Evolutionary conservation across 1,139 yeast genomes (phyloP).

Genomic region (Debaryomyces nepalensis): DNA sequence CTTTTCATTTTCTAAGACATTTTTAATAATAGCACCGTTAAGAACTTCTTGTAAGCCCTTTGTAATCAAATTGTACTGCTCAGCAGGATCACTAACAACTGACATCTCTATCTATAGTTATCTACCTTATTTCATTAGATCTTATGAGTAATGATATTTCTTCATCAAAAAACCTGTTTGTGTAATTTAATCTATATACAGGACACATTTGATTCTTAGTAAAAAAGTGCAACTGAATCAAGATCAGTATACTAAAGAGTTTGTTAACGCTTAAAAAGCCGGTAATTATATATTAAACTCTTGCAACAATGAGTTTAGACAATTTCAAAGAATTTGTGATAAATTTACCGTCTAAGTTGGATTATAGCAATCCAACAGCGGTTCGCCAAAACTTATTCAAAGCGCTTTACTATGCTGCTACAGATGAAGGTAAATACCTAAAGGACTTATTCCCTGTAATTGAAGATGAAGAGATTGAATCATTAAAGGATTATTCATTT

Average conservation of each 20-base stretch:
- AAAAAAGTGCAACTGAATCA: not conserved
- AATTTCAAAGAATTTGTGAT: conserved; percentile 33
- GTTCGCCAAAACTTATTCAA: conserved; percentile 27
- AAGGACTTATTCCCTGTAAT: conserved; percentile 32
- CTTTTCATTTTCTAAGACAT: conserved; percentile 77
- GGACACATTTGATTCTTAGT: not conserved
- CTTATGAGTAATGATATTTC: not conserved
- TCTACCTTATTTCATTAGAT: not conserved
- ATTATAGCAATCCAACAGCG: conserved; percentile 19
- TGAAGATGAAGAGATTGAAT: conserved; percentile 23
- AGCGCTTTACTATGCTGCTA: conserved; percentile 37
- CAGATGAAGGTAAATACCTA: conserved; percentile 37
- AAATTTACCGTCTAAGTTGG: conserved; percentile 29
- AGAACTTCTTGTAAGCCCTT: conserved; percentile 90
- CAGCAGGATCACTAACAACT: conserved; percentile 49
- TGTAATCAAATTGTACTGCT: conserved; percentile 78
- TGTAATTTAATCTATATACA: not conserved
- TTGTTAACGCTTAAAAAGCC: not conserved
- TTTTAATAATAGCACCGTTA: conserved; percentile 84
- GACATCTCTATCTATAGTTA: conserved; percentile 23
- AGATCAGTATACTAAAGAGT: not conserved
- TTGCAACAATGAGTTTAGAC: conserved; percentile 22
- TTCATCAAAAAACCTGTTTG: conserved; percentile 6
- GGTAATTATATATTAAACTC: conserved; percentile 2
- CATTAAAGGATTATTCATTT: conserved; percentile 21